phyloP scores from a whole-genome alignment of 192 early-diverging fungal genomes.

The Podochytrium sp. region DNA sequence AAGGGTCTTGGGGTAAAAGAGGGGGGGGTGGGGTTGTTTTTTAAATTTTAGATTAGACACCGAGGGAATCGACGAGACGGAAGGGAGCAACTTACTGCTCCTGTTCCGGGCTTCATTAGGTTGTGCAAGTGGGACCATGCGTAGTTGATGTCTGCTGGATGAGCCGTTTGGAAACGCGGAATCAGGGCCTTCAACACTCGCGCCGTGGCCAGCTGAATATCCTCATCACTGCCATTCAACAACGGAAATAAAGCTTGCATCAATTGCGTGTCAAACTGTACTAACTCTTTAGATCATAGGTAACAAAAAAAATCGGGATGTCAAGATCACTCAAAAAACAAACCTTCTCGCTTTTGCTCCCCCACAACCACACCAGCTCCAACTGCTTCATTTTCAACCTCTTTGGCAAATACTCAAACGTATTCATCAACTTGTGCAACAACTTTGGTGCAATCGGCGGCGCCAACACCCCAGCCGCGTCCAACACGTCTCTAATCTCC shows the following conservation, averaged over 20 bases:
- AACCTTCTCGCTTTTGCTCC: constrained; percentile 51
- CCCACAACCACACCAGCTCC: constrained; percentile 55
- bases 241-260: constrained; percentile 60
- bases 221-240: constrained; percentile 45
- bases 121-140: constrained; percentile 51
- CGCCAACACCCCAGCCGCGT: constrained; percentile 35
- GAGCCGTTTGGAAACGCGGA: constrained; percentile 41
- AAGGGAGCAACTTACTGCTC: constrained; percentile 40
- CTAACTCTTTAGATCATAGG: too few relatives aligned
- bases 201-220: constrained; percentile 50
- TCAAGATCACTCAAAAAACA: too few relatives aligned
- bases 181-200: constrained; percentile 45
- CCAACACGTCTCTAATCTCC: constrained; percentile 38
- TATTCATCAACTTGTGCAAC: constrained; percentile 54
- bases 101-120: constrained; percentile 41
- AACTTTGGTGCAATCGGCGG: constrained; percentile 45
- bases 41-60: too few relatives aligned
- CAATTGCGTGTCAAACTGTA: constrained; percentile 56
- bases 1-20: neutral
- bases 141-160: constrained; percentile 49
- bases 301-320: neutral
- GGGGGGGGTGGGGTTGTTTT: too few relatives aligned
- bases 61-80: too few relatives aligned
- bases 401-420: constrained; percentile 55
- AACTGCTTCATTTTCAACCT: constrained; percentile 49